phyloP scores from a whole-genome alignment of 2,329 filamentous ascomycete species.

The Raffaelea albimanens region DNA sequence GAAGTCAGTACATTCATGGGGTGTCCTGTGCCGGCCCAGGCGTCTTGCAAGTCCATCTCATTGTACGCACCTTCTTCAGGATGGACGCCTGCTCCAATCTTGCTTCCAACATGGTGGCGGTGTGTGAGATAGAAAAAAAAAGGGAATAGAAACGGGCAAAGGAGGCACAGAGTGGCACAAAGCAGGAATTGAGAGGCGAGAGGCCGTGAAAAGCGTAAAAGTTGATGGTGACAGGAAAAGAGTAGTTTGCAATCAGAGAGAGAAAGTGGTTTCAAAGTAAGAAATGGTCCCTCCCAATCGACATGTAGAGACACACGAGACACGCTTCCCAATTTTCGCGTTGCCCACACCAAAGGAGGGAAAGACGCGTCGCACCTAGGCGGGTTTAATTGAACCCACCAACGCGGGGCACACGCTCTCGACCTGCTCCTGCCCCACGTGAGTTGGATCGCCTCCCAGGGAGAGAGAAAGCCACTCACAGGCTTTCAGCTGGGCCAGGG shows the following conservation, averaged over 20 bases:
- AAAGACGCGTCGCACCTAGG: constrained; percentile 12
- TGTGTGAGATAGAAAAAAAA: neutral
- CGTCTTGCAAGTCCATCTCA: too few species aligned
- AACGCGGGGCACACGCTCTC: constrained; percentile 9
- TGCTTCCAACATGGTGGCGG: constrained; percentile 79
- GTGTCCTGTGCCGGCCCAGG: too few species aligned
- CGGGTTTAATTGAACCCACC: constrained; percentile 13
- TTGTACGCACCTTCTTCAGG: constrained; percentile 97
- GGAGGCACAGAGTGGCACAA: neutral
- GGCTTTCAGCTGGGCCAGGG: too few species aligned
- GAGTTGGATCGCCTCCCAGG: neutral
- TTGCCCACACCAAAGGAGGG: neutral
- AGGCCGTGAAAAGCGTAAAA: neutral
- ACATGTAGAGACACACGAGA: constrained; percentile 10
- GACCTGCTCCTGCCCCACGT: constrained; percentile 4
- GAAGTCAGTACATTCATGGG: too few species aligned
- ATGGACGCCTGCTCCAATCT: constrained; percentile 87
- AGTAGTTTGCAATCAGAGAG: constrained; percentile 1
- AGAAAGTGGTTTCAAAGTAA: too few species aligned
- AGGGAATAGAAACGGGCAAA: neutral
- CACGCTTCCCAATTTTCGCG: constrained; percentile 11
- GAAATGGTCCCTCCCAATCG: too few species aligned
- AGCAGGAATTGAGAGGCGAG: neutral
- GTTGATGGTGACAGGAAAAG: too few species aligned
- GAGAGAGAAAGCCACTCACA: neutral